A percentile compares a stretch with the other conserved stretches of the same genome.
phyloP scores from a whole-genome alignment of 371 early-diverging fungal genomes.

The Rhizopus arrhizus region DNA sequence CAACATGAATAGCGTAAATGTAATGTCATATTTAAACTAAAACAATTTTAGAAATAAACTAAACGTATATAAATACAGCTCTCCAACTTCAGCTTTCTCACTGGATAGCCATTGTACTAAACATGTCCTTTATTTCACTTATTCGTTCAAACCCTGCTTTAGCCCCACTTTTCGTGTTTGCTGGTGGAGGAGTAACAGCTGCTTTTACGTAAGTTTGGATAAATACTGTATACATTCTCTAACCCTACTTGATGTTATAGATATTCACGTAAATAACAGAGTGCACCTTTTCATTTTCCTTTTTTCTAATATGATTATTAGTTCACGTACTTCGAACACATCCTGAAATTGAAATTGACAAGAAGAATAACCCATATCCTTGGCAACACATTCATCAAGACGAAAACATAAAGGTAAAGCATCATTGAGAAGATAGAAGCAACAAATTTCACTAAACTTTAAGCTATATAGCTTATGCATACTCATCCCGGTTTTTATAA shows the following conservation, averaged over 20 bases:
- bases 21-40: too few species aligned
- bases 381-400: conserved; percentile 51
- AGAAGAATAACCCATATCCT: conserved; percentile 50
- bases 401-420: conserved; percentile 44
- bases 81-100: too few species aligned
- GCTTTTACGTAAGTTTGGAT: conserved; percentile 41
- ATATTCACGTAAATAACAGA: too few species aligned
- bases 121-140: conserved; percentile 25
- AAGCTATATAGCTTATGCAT: conserved; percentile 24
- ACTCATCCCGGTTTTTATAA: conserved; percentile 34
- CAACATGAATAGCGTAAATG: too few species aligned
- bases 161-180: conserved; percentile 47
- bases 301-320: conserved; percentile 15
- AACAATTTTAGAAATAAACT: too few species aligned
- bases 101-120: not conserved
- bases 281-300: too few species aligned
- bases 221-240: too few species aligned
- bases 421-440: not conserved
- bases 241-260: too few species aligned
- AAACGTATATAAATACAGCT: too few species aligned
- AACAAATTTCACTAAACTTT: too few species aligned
- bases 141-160: conserved; percentile 46
- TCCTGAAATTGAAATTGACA: conserved; percentile 52
- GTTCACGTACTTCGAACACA: conserved; percentile 48
- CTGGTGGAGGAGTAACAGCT: conserved; percentile 48